A percentile compares a stretch with the other conserved stretches of the same genome.
Conservation (phyloP, 2,329 filamentous ascomycete species). For the Didymella exigua region DNA sequence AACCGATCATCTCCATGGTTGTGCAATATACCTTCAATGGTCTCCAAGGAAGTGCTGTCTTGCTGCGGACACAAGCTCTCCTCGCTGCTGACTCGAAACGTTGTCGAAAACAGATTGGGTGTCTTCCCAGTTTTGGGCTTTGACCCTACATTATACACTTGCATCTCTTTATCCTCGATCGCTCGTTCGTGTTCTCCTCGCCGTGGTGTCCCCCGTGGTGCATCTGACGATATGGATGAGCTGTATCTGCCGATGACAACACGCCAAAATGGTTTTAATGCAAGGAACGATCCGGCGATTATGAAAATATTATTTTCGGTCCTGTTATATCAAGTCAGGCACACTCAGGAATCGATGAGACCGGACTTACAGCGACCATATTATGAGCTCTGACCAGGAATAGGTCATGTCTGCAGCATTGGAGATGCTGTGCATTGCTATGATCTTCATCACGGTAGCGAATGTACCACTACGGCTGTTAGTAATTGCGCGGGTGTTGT, state of each 20-base stretch:
- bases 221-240: not conserved
- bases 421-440: slow-evolving; percentile 10
- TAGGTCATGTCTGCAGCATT: slow-evolving; percentile 15
- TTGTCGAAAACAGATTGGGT: not conserved
- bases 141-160: not conserved
- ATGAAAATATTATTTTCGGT: not conserved
- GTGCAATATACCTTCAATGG: not conserved
- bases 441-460: slow-evolving; percentile 16
- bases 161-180: not conserved
- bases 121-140: not conserved
- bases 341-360: not conserved
- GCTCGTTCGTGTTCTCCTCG: not conserved
- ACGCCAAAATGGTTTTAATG: not conserved
- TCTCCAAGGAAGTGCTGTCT: not conserved
- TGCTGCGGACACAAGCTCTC: not conserved
- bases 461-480: not conserved
- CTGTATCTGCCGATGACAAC: not conserved
- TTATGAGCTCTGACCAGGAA: slow-evolving; percentile 9
- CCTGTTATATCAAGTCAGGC: not conserved
- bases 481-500: not conserved
- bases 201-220: not conserved
- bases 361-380: slow-evolving; percentile 11
- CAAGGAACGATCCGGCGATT: not conserved
- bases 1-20: not conserved
- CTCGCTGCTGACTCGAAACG: not conserved